Evolutionary conservation across 163 green algal genomes (phyloP), one percentile per base, ranked within the genome.

Genomic region (Volvox carteri): DNA sequence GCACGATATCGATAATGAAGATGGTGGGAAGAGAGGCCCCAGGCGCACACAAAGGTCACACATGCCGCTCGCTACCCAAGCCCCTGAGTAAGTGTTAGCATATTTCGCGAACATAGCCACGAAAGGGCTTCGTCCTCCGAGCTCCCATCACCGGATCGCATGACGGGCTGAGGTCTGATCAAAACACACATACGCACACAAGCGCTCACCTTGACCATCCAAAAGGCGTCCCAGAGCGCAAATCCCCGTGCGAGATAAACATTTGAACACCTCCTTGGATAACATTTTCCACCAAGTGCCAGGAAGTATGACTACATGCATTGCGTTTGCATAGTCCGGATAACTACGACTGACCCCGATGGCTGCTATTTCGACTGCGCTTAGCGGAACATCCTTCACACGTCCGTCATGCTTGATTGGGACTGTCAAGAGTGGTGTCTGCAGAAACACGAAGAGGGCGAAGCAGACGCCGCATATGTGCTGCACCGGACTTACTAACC

Each of bases 281-380:
- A 21, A 25, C 37, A 70, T 2, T 52, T 88, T 88, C 48, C 48
- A 81, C 83, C 83, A 88, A 16, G 37, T 37, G 28, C 83, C 83
- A 28, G 83, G 50, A 3, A 78, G 16, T 0, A 81, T 42, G 0
- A 67, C 37, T 6, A 74, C 25, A 35, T 81, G 83, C 37, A 74
- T 74, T 6, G 35, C 68, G 1, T 12, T 12, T 1, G 23, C 21
- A 2, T 41, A 81, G 6, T 88, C 83, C 1, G 25, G 14, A 46
- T 73, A 67, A 3, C 50, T 39, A 19, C 8, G 1, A 2, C 72
- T 35, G 4, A 74, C 28, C 0, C 67, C 68, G 14, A 88, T 88
- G 11, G 83, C 83, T 1, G 83, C 39, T 4, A 74, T 35, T 28
- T 88, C 83, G 0, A 48, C 50, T 3, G 83, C 68, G 6, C 39